Evolutionary conservation across 805 yeast genomes (phyloP).

Genomic region (Cyberlindnera nakhonratchasimensis): DNA sequence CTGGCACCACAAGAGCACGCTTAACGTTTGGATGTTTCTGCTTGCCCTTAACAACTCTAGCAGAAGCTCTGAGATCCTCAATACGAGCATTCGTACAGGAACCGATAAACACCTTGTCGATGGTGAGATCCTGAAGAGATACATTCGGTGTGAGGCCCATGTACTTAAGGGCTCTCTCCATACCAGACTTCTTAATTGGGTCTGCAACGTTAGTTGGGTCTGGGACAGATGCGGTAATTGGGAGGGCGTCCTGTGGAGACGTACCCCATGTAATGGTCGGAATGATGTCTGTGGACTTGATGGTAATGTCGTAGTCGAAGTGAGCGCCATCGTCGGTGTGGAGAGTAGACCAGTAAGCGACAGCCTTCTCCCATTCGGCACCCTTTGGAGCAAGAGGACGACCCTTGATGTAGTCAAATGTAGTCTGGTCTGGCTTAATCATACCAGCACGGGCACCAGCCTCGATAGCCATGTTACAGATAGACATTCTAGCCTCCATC

Average conservation of each 20-base stretch:
- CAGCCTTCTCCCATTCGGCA: slow-evolving; percentile 92
- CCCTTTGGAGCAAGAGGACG: slow-evolving; percentile 95
- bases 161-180: slow-evolving; percentile 87
- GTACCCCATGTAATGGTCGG: slow-evolving; percentile 99
- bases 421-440: slow-evolving; percentile 92
- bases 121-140: slow-evolving; percentile 65
- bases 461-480: slow-evolving; percentile 98
- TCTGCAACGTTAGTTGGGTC: slow-evolving; percentile 76
- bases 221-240: slow-evolving; percentile 87
- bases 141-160: slow-evolving; percentile 88
- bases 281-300: slow-evolving; percentile 78
- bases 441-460: slow-evolving; percentile 99
- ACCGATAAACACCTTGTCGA: slow-evolving; percentile 96
- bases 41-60: slow-evolving; percentile 86
- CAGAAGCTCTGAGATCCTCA: slow-evolving; percentile 95
- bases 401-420: slow-evolving; percentile 86
- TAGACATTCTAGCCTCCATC: slow-evolving; percentile 99
- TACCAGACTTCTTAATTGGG: slow-evolving; percentile 73
- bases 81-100: slow-evolving; percentile 97
- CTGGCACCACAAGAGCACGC: slow-evolving; percentile 91
- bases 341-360: slow-evolving; percentile 84
- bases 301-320: slow-evolving; percentile 79
- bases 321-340: slow-evolving; percentile 86
- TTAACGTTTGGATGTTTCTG: slow-evolving; percentile 78
- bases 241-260: slow-evolving; percentile 97